These are phyloP conservation scores for Blastocystis sp. DNA, from an alignment of 352 stramenopile genomes.

Conservation along the genomic window DNA sequence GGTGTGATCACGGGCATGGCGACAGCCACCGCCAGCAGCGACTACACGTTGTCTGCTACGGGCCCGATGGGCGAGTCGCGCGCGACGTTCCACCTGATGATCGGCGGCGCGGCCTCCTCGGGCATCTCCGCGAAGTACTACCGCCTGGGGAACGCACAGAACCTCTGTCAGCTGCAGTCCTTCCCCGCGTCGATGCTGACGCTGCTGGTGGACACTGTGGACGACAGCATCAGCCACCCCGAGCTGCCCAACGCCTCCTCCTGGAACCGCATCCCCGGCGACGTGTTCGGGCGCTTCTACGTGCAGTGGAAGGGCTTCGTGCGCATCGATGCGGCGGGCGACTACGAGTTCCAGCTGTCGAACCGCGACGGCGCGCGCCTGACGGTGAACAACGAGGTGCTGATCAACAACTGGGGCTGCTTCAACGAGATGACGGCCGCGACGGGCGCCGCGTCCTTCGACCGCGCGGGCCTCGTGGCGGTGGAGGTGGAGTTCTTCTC, in stretches of 20 bases:
- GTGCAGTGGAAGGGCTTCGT: conserved; percentile 20
- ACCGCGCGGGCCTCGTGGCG: neutral
- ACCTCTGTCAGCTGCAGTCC: neutral
- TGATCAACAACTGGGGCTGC: conserved; percentile 15
- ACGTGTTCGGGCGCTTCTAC: conserved; percentile 18
- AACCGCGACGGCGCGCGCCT: conserved; percentile 11
- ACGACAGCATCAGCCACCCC: conserved; percentile 8
- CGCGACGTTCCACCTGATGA: neutral
- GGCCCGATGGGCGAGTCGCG: neutral
- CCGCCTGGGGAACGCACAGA: neutral
- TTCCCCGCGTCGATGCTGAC: conserved; percentile 3
- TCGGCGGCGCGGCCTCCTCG: neutral
- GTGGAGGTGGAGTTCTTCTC: conserved; percentile 9
- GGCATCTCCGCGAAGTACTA: conserved; percentile 21
- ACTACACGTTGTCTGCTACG: neutral
- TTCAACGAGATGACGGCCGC: neutral
- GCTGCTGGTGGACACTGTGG: conserved; percentile 17
- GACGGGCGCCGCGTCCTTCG: neutral
- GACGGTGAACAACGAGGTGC: neutral
- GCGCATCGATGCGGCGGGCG: neutral
- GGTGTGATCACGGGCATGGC: neutral
- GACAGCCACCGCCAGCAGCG: neutral
- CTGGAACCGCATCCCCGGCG: conserved; percentile 5
- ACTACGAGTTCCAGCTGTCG: conserved; percentile 31
- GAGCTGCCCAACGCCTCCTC: neutral